Evolutionary conservation across 2,329 filamentous ascomycete species (phyloP), one percentile per base, ranked within the genome.

Genomic region (Zalaria obscura): DNA sequence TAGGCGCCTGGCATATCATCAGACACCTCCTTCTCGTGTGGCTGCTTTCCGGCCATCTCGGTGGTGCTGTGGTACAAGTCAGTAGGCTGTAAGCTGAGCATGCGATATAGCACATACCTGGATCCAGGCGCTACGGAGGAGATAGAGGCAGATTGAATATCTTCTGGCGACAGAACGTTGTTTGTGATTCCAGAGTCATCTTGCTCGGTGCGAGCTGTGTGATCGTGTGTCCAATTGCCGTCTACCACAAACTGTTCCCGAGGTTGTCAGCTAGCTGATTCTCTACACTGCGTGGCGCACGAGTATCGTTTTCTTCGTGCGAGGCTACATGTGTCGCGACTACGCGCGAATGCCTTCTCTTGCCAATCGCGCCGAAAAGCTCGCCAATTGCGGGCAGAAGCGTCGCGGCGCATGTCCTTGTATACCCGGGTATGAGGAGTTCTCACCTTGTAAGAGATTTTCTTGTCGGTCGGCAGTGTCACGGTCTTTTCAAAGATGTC

Each of bases 371-470:
- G 18, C 18, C 18, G 18, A 18, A 18, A 18, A 18, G 18, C 18
- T 18, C 18, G 18, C 18, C 18, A 18, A 18, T 18, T 18, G 18
- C 18, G 18, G 18, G 18, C 18, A 18, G 18, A 18, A 18, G 18
- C 18, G 18, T 18, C 18, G 18, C 18, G 18, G 18, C 18, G 18
- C 18, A 18, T 18, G 18, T 18, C 18, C 18, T 18, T 18, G 18
- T 18, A 18, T 18, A 18, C 18, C 18, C 18, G 18, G 18, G 18
- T 18, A 18, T 18, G 18, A 32, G 29, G n/a, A 7, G 7, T 32
- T n/a, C 73, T 50, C 69, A 94, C 89, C 85, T 98, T 98, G 78
- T 95, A 98, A 58, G 80, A 79, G 52, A 93, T 80, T 67, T 91
- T 94, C 48, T 79, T 68, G 38, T 69, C 66, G 10, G 69, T 65